phyloP scores from a whole-genome alignment of 352 stramenopile genomes.

The Thalassiosira exigua region DNA sequence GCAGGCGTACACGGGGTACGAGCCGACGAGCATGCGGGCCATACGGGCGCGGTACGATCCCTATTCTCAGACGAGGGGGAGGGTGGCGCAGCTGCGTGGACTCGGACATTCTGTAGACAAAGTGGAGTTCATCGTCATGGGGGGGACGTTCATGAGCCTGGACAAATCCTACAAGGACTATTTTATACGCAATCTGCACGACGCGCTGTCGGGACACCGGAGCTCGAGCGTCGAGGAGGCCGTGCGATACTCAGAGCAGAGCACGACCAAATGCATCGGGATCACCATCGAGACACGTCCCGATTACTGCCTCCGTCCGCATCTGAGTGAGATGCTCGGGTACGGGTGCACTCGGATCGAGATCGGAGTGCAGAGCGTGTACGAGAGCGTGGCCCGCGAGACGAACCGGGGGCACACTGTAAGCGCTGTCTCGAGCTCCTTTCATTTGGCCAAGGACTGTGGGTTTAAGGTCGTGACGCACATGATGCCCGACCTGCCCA shows the following conservation, averaged over 20 bases:
- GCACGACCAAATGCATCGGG: constrained; percentile 84
- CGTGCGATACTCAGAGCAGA: constrained; percentile 93
- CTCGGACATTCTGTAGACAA: constrained; percentile 95
- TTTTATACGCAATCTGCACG: constrained; percentile 96
- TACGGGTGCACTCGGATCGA: constrained; percentile 98
- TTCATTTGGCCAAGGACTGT: constrained; percentile 92
- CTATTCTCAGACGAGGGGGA: constrained; percentile 91
- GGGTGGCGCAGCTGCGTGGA: constrained; percentile 87
- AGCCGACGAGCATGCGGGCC: constrained; percentile 95
- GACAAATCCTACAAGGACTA: constrained; percentile 94
- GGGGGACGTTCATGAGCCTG: constrained; percentile 95
- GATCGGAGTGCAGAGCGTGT: constrained; percentile 96
- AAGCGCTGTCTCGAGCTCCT: constrained; percentile 88
- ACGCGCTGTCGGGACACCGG: constrained; percentile 93
- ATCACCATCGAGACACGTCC: constrained; percentile 98
- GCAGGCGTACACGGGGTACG: constrained; percentile 96
- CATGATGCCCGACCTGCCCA: constrained; percentile 98
- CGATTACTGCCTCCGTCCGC: constrained; percentile 96
- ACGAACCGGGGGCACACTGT: constrained; percentile 95
- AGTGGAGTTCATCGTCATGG: constrained; percentile 98
- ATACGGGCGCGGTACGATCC: constrained; percentile 96
- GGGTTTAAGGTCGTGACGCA: constrained; percentile 98
- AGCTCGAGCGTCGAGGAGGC: constrained; percentile 91
- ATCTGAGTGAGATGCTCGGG: constrained; percentile 95
- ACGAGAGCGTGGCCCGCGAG: constrained; percentile 92